Evolutionary conservation across 2,329 filamentous ascomycete genomes (phyloP), one percentile per base, ranked within the genome.

Genomic region (Rhynchosporium secalis): DNA sequence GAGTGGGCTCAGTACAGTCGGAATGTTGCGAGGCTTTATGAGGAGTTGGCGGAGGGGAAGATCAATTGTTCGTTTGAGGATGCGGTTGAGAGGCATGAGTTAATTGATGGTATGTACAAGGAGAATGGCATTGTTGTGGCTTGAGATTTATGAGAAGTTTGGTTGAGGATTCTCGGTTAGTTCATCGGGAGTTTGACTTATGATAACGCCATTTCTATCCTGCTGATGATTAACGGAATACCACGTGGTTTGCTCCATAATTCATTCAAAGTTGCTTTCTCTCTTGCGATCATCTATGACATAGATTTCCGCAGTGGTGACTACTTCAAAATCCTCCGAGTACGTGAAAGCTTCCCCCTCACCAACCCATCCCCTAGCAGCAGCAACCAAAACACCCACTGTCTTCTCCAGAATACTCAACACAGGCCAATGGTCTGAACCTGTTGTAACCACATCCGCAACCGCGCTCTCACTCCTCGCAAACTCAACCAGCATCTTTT

Each of bases 71-170:
- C 45, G 26, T 71, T 70, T 59, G 69, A 69, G 61, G 69, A 69
- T 65, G 69, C 69, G 55, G 66, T 71, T n/a, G 65, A 69, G 52
- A 68, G 66, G 28, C 69, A 70, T 68, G 58, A 40, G 58, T 62
- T 70, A 33, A 48, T 70, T 36, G 67, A 69, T 41, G 55, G 28
- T 28, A 61, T 69, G 60, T 69, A 68, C 58, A 60, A 45, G 54
- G 65, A 69, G 58, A 69, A 69, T 65, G 66, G 63, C 31, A 63
- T 67, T 58, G 46, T 46, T 29, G 41, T 49, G 31, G 29, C 10
- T 40, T 20, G 4, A 43, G 13, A 43, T 6, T 43, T 43, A 6
- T 13, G 36, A 40, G 36, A 12, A 8, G 36, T 40, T 8, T 40
- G 7, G 7, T 15, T 43, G 10, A 13, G 40, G 40, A 12, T 4